Evolutionary conservation across 2,329 filamentous ascomycete genomes (phyloP).

Genomic region (Colletotrichum graminicola): DNA sequence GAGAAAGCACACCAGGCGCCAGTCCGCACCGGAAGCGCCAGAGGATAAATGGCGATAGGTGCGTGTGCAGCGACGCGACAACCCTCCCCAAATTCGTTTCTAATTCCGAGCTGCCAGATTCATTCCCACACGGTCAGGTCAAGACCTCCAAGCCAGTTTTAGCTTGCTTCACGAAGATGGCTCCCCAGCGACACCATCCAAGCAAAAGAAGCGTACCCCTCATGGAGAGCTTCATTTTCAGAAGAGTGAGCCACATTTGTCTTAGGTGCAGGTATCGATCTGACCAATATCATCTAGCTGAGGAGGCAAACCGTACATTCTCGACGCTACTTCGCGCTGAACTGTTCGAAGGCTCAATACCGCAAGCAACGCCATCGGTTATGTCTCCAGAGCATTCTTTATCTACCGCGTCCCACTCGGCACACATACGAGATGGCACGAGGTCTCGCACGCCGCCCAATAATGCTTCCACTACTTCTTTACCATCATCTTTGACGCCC

Average conservation of each 20-base stretch:
- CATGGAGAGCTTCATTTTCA: slow-evolving; percentile 95
- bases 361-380: slow-evolving; percentile 78
- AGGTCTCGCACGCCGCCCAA: slow-evolving; percentile 86
- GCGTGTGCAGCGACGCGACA: slow-evolving; percentile 42
- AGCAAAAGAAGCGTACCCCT: slow-evolving; percentile 84
- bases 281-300: slow-evolving; percentile 63
- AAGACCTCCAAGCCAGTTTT: slow-evolving; percentile 94
- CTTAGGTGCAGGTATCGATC: background rate
- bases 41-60: slow-evolving; percentile 73
- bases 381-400: slow-evolving; percentile 70
- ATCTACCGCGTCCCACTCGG: slow-evolving; percentile 63
- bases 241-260: slow-evolving; percentile 72
- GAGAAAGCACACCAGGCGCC: slow-evolving; percentile 64
- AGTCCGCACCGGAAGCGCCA: slow-evolving; percentile 71
- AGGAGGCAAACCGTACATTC: slow-evolving; percentile 95
- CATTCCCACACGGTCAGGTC: slow-evolving; percentile 92
- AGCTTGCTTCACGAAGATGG: slow-evolving; percentile 92
- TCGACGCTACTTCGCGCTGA: slow-evolving; percentile 89
- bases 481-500: slow-evolving; percentile 85
- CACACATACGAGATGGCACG: slow-evolving; percentile 70
- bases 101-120: slow-evolving; percentile 70
- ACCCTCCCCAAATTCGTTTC: background rate
- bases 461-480: slow-evolving; percentile 67
- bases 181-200: slow-evolving; percentile 91
- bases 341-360: slow-evolving; percentile 90